Evolutionary conservation across 805 yeast genomes (phyloP), one percentile per base, ranked within the genome.

Genomic region (Sugiyamaella mastotermitis): DNA sequence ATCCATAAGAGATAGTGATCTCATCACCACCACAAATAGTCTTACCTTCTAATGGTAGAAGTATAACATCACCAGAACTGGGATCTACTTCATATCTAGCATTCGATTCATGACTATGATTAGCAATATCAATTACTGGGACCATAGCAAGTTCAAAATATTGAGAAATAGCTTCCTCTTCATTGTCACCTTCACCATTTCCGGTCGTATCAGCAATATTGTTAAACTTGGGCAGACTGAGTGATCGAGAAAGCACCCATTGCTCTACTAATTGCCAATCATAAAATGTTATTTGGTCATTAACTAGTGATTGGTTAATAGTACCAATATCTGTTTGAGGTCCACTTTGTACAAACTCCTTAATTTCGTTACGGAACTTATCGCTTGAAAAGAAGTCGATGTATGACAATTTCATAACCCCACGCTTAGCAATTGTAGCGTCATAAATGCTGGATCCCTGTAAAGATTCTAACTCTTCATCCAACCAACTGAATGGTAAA

Each of bases 101-200:
- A 30, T 56, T 59, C n/a, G 56, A 47, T 1, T 35, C 30, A 24
- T 37, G 39, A 11, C 46, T 26, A 45, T 74, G 80, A 51, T 75
- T 74, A 18, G 68, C 76, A 49, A 72, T 65, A 49, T 76, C 82
- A 3, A 76, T 49, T 4, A 72, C 47, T 0, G 82, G 82, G 3
- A 75, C 76, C 42, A 76, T 65, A 64, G 68, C 74, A 40, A 69
- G 31, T 32, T 46, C 41, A 11, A 40, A 26, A n/a, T n/a, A n/a
- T n/a, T n/a, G n/a, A 3, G 15, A 14, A 10, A 22, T 22, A 7
- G 7, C 31, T 14, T 26, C 31, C 19, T 31, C 34, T 7, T 6
- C 5, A 15, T 22, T 22, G 7, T 22, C 24, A 22, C 10, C 10
- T 7, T 22, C 24, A 7, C 10, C 24, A 10, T 22, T 10, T 22